These are phyloP conservation scores for Cutaneotrichosporon cutaneum DNA, from an alignment of 1,284 basidiomycete genomes.

Conservation along the genomic window DNA sequence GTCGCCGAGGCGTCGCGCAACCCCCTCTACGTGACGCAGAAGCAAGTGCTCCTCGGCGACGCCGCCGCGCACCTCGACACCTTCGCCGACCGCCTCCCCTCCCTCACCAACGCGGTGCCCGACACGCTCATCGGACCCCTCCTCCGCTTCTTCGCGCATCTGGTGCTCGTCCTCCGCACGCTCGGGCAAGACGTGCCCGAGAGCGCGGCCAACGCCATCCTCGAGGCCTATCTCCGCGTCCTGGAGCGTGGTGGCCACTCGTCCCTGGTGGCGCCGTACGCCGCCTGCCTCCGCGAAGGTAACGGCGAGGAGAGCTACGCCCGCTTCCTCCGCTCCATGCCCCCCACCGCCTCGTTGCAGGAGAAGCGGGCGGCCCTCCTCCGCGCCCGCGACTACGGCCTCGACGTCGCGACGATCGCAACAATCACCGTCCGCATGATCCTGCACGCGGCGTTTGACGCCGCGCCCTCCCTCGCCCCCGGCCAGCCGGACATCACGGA, in stretches of 20 bases:
- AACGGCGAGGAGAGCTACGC: constrained; percentile 92
- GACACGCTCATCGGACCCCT: constrained; percentile 46
- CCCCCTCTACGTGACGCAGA: constrained; percentile 67
- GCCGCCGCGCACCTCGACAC: constrained; percentile 68
- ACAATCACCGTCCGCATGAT: constrained; percentile 71
- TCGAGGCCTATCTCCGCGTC: constrained; percentile 85
- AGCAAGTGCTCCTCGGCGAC: constrained; percentile 77
- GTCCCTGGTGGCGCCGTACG: constrained; percentile 89
- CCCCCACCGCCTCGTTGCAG: constrained; percentile 64
- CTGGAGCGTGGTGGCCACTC: constrained; percentile 81
- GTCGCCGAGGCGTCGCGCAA: constrained; percentile 64
- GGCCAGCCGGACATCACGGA: constrained; percentile 60
- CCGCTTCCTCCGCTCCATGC: constrained; percentile 77
- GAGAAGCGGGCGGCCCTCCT: constrained; percentile 72
- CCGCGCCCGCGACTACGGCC: constrained; percentile 75
- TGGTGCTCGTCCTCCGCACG: constrained; percentile 86
- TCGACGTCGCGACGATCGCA: constrained; percentile 80
- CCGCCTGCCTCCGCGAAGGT: constrained; percentile 77
- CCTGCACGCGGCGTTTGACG: constrained; percentile 72
- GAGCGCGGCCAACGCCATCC: constrained; percentile 71
- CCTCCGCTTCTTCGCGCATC: constrained; percentile 86
- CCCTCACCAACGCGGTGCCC: background rate
- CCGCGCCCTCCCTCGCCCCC: constrained; percentile 35
- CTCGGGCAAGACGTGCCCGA: constrained; percentile 73
- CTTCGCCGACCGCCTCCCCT: constrained; percentile 64